A percentile compares a stretch with the other conserved stretches of the same genome.
phyloP scores from a whole-genome alignment of 768 basidiomycete species.

The Tubosaeta sp. region DNA sequence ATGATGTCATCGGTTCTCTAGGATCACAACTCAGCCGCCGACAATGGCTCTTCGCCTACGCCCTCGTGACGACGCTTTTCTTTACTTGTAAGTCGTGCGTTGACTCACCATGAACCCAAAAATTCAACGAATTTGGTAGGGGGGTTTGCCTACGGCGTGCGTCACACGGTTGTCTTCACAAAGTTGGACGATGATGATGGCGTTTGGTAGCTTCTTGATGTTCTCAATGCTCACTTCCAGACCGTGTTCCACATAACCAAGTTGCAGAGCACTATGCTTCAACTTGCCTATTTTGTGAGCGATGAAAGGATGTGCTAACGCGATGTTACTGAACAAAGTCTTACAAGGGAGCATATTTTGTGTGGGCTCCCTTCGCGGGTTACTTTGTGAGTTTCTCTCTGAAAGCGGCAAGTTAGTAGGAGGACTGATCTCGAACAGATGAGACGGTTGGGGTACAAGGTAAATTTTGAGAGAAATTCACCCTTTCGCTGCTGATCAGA shows the following conservation, averaged over 20 bases:
- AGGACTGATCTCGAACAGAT: slow-evolving; percentile 37
- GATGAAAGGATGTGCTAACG: neutral
- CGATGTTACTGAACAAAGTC: neutral
- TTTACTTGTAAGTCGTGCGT: slow-evolving; percentile 53
- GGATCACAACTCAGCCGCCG: slow-evolving; percentile 40
- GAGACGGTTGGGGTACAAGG: slow-evolving; percentile 65
- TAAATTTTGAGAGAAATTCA: slow-evolving; percentile 4
- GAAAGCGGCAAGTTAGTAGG: neutral
- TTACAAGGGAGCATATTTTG: slow-evolving; percentile 54
- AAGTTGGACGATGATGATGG: slow-evolving; percentile 16
- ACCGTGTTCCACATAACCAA: slow-evolving; percentile 61
- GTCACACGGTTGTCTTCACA: neutral
- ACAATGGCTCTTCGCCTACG: slow-evolving; percentile 56
- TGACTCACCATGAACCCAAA: neutral
- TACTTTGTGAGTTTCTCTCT: slow-evolving; percentile 43
- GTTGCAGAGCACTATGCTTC: slow-evolving; percentile 69
- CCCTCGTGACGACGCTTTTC: slow-evolving; percentile 69
- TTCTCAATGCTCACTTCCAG: slow-evolving; percentile 73
- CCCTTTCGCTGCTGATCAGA: neutral
- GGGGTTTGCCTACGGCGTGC: slow-evolving; percentile 66
- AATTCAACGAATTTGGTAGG: slow-evolving; percentile 29
- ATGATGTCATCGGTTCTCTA: neutral
- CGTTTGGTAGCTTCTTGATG: slow-evolving; percentile 52
- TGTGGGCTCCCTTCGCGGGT: slow-evolving; percentile 56
- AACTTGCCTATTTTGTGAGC: slow-evolving; percentile 65